phyloP scores from a whole-genome alignment of 257 asterid species.

The Linaria vulgaris region DNA sequence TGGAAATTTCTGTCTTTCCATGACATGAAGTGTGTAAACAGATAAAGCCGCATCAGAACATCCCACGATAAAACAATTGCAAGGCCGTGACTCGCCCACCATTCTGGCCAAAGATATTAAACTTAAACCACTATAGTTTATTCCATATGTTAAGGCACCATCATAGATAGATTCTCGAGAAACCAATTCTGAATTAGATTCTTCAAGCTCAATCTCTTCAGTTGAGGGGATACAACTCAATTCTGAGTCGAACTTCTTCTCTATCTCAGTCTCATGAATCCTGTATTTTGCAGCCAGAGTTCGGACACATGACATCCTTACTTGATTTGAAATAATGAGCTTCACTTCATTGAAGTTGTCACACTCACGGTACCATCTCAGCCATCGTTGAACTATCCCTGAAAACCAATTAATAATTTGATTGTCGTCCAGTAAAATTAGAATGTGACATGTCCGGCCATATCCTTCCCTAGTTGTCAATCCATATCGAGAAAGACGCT shows the following conservation, averaged over 20 bases:
- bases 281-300: slow-evolving; percentile 79
- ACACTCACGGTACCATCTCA: slow-evolving; percentile 70
- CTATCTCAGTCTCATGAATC: slow-evolving; percentile 68
- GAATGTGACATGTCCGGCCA: slow-evolving; percentile 57
- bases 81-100: slow-evolving; percentile 69
- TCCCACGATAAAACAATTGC: slow-evolving; percentile 76
- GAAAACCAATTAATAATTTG: slow-evolving; percentile 81
- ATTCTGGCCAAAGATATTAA: slow-evolving; percentile 67
- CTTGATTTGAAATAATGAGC: slow-evolving; percentile 54
- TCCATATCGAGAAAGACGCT: slow-evolving; percentile 77
- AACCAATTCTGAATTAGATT: slow-evolving; percentile 32
- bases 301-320: slow-evolving; percentile 76
- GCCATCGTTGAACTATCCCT: slow-evolving; percentile 75
- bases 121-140: slow-evolving; percentile 63
- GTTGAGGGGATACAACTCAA: slow-evolving; percentile 64
- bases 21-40: slow-evolving; percentile 74
- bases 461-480: slow-evolving; percentile 59
- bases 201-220: slow-evolving; percentile 64
- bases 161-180: slow-evolving; percentile 33
- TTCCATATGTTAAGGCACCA: slow-evolving; percentile 55
- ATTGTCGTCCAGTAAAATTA: slow-evolving; percentile 62
- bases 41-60: slow-evolving; percentile 55
- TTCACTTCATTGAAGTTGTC: slow-evolving; percentile 69
- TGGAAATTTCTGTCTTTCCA: slow-evolving; percentile 90
- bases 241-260: slow-evolving; percentile 61